These are phyloP conservation scores for Berberis vulgaris DNA, from an alignment of 164 flowering plant species.

Conservation along the genomic window DNA sequence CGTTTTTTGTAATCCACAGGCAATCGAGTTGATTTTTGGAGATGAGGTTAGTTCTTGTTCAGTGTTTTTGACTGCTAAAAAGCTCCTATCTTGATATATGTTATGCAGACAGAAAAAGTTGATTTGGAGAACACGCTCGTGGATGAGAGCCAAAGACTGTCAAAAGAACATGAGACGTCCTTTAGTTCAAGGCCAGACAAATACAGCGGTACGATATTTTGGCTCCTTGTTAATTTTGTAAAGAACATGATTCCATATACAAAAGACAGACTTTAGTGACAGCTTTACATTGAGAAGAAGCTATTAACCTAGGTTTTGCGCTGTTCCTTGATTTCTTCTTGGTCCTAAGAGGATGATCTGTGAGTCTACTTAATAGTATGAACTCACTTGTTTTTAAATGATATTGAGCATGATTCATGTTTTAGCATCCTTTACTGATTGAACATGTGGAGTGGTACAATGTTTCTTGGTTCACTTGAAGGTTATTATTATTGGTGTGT, in stretches of 20 bases:
- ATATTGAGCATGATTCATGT: neutral
- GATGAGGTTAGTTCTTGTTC: neutral
- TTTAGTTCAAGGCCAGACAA: slow-evolving; percentile 22
- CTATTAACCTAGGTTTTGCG: too few species aligned
- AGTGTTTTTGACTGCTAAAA: neutral
- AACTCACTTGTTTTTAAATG: neutral
- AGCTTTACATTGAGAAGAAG: neutral
- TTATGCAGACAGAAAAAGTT: slow-evolving; percentile 94
- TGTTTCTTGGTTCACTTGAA: neutral
- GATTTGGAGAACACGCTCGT: slow-evolving; percentile 95
- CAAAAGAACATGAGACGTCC: slow-evolving; percentile 39
- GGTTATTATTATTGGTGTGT: too few species aligned
- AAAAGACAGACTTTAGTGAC: neutral
- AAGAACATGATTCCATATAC: neutral
- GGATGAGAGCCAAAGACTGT: slow-evolving; percentile 93
- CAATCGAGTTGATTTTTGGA: too few species aligned
- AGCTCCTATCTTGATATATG: neutral
- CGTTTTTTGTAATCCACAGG: too few species aligned
- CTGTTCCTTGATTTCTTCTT: too few species aligned
- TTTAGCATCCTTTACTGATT: too few species aligned
- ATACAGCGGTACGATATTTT: slow-evolving; percentile 21
- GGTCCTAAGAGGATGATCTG: too few species aligned
- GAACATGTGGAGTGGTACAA: neutral
- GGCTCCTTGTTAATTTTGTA: neutral
- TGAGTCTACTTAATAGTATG: too few species aligned